Evolutionary conservation across 1,139 yeast species (phyloP).

Genomic region (Kodamaea suecica): DNA sequence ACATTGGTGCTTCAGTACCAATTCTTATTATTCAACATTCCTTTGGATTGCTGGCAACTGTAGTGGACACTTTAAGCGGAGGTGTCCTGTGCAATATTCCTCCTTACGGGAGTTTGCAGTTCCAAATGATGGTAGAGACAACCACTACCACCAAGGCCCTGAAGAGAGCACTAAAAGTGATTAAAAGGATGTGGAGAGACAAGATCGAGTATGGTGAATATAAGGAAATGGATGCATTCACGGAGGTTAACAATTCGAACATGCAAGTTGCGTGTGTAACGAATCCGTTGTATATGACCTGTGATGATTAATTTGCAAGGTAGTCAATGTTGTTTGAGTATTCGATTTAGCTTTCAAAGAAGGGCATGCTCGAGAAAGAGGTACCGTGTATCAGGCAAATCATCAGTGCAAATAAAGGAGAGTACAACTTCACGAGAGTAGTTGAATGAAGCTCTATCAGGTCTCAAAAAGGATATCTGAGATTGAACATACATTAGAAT

Average conservation of each 20-base stretch:
- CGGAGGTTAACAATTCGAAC: constrained; percentile 14
- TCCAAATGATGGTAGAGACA: constrained; percentile 18
- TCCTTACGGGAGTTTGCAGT: constrained; percentile 22
- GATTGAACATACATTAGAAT: no score
- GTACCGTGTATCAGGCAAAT: no score
- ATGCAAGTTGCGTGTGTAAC: constrained; percentile 29
- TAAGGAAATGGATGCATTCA: constrained; percentile 15
- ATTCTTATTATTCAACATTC: background rate
- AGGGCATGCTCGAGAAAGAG: no score
- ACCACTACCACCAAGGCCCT: constrained; percentile 16
- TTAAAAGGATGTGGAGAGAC: constrained; percentile 4
- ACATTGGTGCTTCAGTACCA: constrained; percentile 11
- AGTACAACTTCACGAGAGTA: no score
- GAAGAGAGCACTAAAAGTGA: constrained; percentile 16
- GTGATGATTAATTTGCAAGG: constrained; percentile 1
- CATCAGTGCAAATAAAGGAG: no score
- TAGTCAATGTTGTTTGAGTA: background rate
- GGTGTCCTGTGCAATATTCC: constrained; percentile 20
- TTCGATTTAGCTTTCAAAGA: no score
- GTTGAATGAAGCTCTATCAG: no score
- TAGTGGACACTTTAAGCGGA: background rate
- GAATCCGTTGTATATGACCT: constrained; percentile 12
- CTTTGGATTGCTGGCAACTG: background rate
- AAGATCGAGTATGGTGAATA: constrained; percentile 18
- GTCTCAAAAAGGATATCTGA: no score